Percentiles rank a stretch among this genome's conserved stretches.
These are phyloP conservation scores for Microbotryum silenes-acaulis DNA, from an alignment of 1,284 basidiomycete species.

Conservation along the genomic window DNA sequence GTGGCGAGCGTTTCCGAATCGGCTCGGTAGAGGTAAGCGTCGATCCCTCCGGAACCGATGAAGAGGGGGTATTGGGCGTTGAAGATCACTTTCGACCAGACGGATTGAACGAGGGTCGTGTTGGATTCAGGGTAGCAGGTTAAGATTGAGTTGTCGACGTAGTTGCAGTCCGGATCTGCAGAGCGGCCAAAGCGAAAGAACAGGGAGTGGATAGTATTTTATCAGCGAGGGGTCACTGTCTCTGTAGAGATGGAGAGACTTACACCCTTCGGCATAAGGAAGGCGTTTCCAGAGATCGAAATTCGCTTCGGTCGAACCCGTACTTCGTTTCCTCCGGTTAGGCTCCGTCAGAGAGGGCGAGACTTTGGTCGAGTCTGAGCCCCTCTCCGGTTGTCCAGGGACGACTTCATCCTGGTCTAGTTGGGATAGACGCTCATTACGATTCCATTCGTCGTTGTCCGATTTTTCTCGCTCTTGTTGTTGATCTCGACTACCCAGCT, in stretches of 20 bases:
- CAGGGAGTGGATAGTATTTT: neutral
- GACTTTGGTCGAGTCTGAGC: too few relatives aligned
- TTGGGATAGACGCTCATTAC: too few relatives aligned
- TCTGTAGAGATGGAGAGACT: neutral
- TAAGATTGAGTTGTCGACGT: conserved; percentile 54
- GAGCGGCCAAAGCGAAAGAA: neutral
- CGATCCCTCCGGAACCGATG: conserved; percentile 42
- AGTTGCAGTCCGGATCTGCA: conserved; percentile 37
- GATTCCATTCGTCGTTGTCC: too few relatives aligned
- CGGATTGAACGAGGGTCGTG: conserved; percentile 54
- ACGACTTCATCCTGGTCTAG: too few relatives aligned
- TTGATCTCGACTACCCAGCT: too few relatives aligned
- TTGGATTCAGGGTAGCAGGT: conserved; percentile 59
- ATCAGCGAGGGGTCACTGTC: too few relatives aligned
- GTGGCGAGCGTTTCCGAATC: conserved; percentile 47
- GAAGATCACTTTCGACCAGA: conserved; percentile 65
- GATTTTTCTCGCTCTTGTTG: too few relatives aligned
- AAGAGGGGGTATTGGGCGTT: conserved; percentile 40
- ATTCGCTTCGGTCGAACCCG: too few relatives aligned
- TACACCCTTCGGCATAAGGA: conserved; percentile 18
- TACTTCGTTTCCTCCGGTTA: too few relatives aligned
- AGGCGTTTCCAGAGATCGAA: conserved; percentile 2
- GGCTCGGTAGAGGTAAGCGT: conserved; percentile 62
- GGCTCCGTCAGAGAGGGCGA: too few relatives aligned
- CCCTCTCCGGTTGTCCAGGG: too few relatives aligned